Base-by-base conservation (phyloP, 345 rosid species). In the Dipteronia sinensis region DNA sequence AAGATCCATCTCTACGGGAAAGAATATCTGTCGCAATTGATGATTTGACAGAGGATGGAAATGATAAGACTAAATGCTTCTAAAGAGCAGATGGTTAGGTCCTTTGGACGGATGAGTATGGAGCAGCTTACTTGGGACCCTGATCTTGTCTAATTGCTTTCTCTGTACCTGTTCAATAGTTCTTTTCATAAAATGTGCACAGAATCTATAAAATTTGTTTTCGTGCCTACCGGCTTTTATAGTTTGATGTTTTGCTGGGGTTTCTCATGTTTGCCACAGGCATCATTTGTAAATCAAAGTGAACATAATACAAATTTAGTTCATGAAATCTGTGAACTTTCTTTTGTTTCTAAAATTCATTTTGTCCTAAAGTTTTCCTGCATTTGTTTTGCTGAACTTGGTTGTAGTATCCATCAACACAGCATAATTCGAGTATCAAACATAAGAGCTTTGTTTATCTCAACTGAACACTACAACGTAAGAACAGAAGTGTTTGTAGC, bases 21-120 rank as follows among this genome's bases (percentile, higher is more conserved):
- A 71, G 75, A 61, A 79, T 88, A 58, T 77, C 77, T n/a, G 89
- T 84, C 64, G 90, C 86, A 19, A 77, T 83, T 75, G 78, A 68
- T 23, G 79, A 44, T 71, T 77, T 82, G 59, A 67, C 82, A 76
- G 75, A 77, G 72, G 66, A 86, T 89, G 88, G 87, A 77, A 74
- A 76, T 89, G 70, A 71, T 51, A 72, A 76, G 77, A 74, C 79
- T 85, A 69, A 84, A 79, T 20, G 80, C 80, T 63, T 80, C 85
- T 4, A 85, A 86, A 63, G 88, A 87, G 71, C 85, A 69, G 6
- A 82, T 79, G 84, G 84, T 56, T 76, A 65, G 87, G 63, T 91
- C 91, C 27, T 51, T 88, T 86, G 73, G 88, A 76, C 76, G 82
- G 59, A 82, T 86, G 83, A 87, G 84, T 58, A 59, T 85, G 1